A percentile compares a stretch with the other conserved stretches of the same genome.
Conservation (phyloP, 768 basidiomycete genomes). For the Tylopilus vinaceipallidus region DNA sequence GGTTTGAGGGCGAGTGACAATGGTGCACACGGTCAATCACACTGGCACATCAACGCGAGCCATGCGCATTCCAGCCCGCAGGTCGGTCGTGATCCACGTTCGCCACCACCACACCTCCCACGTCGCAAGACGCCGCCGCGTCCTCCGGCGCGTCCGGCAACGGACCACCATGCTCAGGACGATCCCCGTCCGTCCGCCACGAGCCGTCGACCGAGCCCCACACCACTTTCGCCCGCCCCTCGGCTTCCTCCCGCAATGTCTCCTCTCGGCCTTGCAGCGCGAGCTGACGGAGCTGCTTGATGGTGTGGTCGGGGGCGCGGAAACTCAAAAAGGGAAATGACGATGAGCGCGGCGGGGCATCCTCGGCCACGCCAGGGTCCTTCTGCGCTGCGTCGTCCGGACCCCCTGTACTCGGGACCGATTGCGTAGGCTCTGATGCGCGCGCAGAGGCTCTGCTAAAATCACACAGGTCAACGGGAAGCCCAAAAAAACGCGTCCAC, state of each 20-base stretch:
- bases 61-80: too few species aligned
- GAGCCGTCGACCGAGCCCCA: conserved; percentile 24
- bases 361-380: neutral
- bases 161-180: neutral
- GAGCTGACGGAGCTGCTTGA: conserved; percentile 44
- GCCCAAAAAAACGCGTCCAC: neutral
- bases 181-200: neutral
- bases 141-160: conserved; percentile 8
- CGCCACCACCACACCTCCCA: neutral
- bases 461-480: neutral
- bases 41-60: too few species aligned
- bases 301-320: conserved; percentile 28
- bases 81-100: neutral
- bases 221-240: conserved; percentile 48
- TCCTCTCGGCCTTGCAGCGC: conserved; percentile 46
- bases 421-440: too few species aligned
- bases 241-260: conserved; percentile 37
- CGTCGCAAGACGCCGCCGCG: neutral
- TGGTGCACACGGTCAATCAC: too few species aligned
- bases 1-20: too few species aligned
- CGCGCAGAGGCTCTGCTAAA: neutral
- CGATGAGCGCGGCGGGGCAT: conserved; percentile 1
- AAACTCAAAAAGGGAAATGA: conserved; percentile 33
- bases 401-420: too few species aligned
- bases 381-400: neutral